Base-by-base conservation (phyloP, 257 asterid genomes). In the Rubia yunnanensis region DNA sequence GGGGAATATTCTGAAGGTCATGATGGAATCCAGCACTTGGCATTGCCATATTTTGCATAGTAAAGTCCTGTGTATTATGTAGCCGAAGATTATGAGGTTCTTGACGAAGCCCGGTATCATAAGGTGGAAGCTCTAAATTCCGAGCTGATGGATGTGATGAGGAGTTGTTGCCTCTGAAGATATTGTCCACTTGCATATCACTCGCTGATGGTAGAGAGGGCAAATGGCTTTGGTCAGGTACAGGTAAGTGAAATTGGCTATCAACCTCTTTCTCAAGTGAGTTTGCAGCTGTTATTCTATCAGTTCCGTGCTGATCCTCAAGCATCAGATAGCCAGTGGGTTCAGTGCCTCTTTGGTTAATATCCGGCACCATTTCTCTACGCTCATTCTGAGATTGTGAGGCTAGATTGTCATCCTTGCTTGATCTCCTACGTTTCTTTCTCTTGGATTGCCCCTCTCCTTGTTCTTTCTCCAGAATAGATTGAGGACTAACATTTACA, bases 121-220 rank as follows among this genome's bases (percentile, higher is more conserved):
- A 71, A 27, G 71, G 82, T 39, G 60, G 72, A 8, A 65, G 24
- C n/a, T 76, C 74, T 23, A 75, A 58, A 67, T 71, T 76, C 49
- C 70, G 83, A 46, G 72, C 70, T 22, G 63, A 73, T 1, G 82
- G 58, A 62, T 71, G 64, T 57, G 68, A 71, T 49, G 78, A 53
- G 50, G 78, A 70, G 36, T 73, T 74, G 26, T 50, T 69, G 35
- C 69, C 75, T 27, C 55, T 54, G 59, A 41, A 24, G 38, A 65
- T 17, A 49, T 38, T 68, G 22, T 59, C 64, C 14, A 49, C 60
- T 14, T 76, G 72, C 36, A 57, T 65, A 52, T 54, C 41, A 65
- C 77, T 69, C 18, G 82, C 76, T 46, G 87, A 73, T 66, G 78
- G 82, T 66, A 53, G 49, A 18, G 83, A 41, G 66, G 81, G 69